These are phyloP conservation scores for Drechslerella coelobrocha DNA, from an alignment of 2,329 filamentous ascomycete genomes.

Conservation along the genomic window DNA sequence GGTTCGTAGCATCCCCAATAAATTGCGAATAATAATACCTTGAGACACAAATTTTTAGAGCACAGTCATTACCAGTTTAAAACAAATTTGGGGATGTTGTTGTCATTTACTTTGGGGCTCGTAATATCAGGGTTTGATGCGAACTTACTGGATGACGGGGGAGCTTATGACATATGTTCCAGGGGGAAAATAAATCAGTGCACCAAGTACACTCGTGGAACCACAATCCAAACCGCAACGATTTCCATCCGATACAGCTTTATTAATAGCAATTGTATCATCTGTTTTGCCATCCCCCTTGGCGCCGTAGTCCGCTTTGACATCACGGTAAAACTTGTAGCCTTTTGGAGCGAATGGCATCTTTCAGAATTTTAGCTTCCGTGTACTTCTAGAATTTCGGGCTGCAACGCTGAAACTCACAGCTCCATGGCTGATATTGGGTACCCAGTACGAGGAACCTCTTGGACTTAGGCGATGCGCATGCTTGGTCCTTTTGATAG, in stretches of 20 bases:
- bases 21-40: constrained; percentile 84
- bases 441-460: constrained; percentile 9
- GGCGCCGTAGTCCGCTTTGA: constrained; percentile 56
- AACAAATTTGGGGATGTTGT: not conserved
- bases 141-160: constrained; percentile 74
- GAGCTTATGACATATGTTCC: constrained; percentile 82
- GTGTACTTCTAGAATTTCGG: not conserved
- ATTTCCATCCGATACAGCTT: constrained; percentile 74
- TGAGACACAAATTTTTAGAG: not conserved
- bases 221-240: constrained; percentile 84
- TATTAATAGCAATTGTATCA: constrained; percentile 87
- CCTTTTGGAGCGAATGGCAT: constrained; percentile 3
- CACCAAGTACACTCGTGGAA: constrained; percentile 79
- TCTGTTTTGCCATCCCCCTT: constrained; percentile 71
- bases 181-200: constrained; percentile 86
- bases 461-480: not conserved
- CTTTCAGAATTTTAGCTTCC: not conserved
- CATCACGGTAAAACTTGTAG: constrained; percentile 61
- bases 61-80: not conserved
- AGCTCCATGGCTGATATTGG: constrained; percentile 7
- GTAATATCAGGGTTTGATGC: not conserved
- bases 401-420: not conserved
- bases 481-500: not conserved
- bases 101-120: no score
- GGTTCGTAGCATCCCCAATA: constrained; percentile 73